phyloP scores from a whole-genome alignment of 768 basidiomycete species.

The Phlebiopsis flavidoalba region DNA sequence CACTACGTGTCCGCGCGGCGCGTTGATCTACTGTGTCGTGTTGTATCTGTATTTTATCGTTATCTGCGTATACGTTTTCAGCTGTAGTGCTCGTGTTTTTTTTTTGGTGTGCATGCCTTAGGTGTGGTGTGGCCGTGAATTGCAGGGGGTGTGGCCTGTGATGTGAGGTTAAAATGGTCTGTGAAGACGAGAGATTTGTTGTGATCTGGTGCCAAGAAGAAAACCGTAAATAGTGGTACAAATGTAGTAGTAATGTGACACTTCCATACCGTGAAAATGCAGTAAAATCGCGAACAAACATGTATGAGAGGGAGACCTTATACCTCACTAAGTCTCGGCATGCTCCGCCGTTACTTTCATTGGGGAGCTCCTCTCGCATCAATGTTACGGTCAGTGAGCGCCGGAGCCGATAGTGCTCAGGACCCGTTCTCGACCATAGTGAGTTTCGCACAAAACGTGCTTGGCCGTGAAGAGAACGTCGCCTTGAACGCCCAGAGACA shows the following conservation, averaged over 20 bases:
- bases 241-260: not conserved
- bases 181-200: not conserved
- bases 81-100: too few relatives aligned
- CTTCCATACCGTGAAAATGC: not conserved
- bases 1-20: not conserved
- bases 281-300: not conserved
- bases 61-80: too few relatives aligned
- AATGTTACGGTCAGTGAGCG: conserved; percentile 55
- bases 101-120: too few relatives aligned
- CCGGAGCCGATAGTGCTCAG: conserved; percentile 52
- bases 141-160: too few relatives aligned
- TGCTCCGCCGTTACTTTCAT: conserved; percentile 67
- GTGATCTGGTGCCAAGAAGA: too few relatives aligned
- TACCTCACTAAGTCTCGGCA: conserved; percentile 40
- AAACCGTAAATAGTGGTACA: not conserved
- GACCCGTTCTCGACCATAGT: conserved; percentile 64
- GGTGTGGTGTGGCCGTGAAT: too few relatives aligned
- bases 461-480: conserved; percentile 59
- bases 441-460: conserved; percentile 83
- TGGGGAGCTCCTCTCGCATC: conserved; percentile 54
- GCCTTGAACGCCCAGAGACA: conserved; percentile 84
- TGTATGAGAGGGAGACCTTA: not conserved
- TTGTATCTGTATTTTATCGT: too few relatives aligned
- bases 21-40: too few relatives aligned
- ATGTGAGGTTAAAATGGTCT: too few relatives aligned